Percentiles rank a stretch among this genome's conserved stretches.
Conservation (phyloP, 169 alveolate species). For the Plasmodium malariae region DNA sequence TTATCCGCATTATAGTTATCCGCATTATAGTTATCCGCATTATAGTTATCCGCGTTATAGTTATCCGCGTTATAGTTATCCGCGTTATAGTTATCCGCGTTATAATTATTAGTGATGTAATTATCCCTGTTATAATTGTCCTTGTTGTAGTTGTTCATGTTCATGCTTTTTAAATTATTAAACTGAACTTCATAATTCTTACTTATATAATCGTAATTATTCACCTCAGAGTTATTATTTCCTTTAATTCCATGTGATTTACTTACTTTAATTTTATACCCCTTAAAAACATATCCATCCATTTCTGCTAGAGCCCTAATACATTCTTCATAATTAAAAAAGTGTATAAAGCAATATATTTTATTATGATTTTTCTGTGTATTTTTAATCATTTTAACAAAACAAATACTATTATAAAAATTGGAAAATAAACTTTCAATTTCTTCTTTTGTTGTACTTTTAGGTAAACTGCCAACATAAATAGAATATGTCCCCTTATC, state of each 20-base stretch:
- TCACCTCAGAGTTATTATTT: not conserved
- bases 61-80: not conserved
- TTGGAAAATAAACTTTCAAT: constrained; percentile 40
- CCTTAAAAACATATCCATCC: constrained; percentile 69
- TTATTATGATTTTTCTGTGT: constrained; percentile 54
- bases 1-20: not conserved
- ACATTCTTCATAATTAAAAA: constrained; percentile 71
- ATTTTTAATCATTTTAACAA: constrained; percentile 66
- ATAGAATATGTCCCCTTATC: constrained; percentile 75
- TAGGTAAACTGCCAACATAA: constrained; percentile 70
- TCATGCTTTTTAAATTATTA: constrained; percentile 20
- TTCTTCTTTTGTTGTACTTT: constrained; percentile 72
- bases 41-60: not conserved
- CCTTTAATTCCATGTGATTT: constrained; percentile 52
- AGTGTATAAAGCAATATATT: constrained; percentile 69
- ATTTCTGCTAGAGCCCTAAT: constrained; percentile 57
- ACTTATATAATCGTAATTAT: constrained; percentile 18
- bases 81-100: not conserved
- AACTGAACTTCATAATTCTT: constrained; percentile 16
- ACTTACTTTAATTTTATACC: constrained; percentile 69
- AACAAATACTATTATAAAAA: constrained; percentile 56
- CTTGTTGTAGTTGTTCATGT: constrained; percentile 5
- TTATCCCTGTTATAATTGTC: constrained; percentile 6
- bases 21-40: not conserved
- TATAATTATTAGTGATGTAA: constrained; percentile 1